Evolutionary conservation across 164 flowering plant species (phyloP), one percentile per base, ranked within the genome.

Genomic region (Protea cynaroides): DNA sequence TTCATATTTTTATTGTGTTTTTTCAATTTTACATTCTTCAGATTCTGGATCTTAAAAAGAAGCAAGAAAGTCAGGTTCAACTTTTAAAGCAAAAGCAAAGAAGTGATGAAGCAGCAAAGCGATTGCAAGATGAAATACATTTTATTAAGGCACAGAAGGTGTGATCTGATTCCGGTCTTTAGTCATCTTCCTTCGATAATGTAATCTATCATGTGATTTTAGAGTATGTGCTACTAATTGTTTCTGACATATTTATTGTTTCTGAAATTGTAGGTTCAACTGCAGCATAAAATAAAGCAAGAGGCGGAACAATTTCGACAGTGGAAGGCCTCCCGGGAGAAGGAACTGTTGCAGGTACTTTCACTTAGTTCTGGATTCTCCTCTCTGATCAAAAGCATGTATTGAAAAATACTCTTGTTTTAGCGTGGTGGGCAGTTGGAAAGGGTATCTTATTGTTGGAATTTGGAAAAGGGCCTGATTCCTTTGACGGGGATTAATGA

Each of bases 271-370:
- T 65, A 95, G 99, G 98, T 92, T 77, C 98, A 95, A 72, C 73
- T 92, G 80, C 99, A 92, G 77, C 86, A 95, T 40, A 92, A 80
- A 71, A 95, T 95, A 58, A 95, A 95, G 71, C 98, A 90, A 84
- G 99, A 92, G 69, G 89, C 97, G 19, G 99, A 95, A 69, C 99
- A 95, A 63, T 95, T 95, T 76, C 88, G 99, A 52, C 92, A 80
- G 75, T 95, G 99, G 99, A 92, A 95, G 75, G 96, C 97, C 62
- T 88, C 94, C 58, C 84, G 99, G 53, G 99, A 95, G 71, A 95
- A 92, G 76, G 99, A 95, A 72, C 74, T 95, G 53, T 75, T 95
- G 74, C 99, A 95, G 97, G 98, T 85, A 72, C 18, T 44, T 24
- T 22, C 5, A 4, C 19, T 8, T 62, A 23, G 54, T 36, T 17